Conservation (phyloP, 2,329 filamentous ascomycete genomes). For the Berkeleyomyces rouxiae region DNA sequence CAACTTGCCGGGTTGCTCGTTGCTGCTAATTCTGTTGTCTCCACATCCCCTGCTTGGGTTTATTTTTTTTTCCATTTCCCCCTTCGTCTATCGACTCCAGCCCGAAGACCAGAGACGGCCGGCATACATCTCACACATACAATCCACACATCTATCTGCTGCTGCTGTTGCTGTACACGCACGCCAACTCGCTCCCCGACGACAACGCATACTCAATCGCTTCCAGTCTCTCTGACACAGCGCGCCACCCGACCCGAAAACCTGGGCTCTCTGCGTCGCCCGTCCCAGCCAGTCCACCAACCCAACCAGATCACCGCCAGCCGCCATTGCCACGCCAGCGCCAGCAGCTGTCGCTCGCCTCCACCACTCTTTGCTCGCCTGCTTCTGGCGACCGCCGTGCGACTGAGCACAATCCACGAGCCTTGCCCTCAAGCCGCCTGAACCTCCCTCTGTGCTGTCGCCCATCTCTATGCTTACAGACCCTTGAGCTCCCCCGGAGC, state of each 20-base stretch:
- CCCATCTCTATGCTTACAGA: conserved; percentile 9
- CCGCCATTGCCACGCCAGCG: too few species aligned
- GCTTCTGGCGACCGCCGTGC: not conserved
- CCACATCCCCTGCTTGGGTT: not conserved
- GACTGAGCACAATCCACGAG: not conserved
- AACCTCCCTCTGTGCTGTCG: not conserved
- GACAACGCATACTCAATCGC: too few species aligned
- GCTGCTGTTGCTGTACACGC: not conserved
- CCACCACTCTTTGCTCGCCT: too few species aligned
- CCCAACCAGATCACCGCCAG: too few species aligned
- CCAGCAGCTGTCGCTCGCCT: too few species aligned
- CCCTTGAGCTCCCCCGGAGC: conserved; percentile 12
- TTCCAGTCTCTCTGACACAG: too few species aligned
- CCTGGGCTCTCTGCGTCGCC: too few species aligned
- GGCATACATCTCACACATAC: not conserved
- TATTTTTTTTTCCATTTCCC: not conserved
- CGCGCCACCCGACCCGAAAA: too few species aligned
- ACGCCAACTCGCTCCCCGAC: not conserved
- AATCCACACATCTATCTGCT: not conserved
- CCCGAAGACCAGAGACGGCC: not conserved
- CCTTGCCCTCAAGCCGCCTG: conserved; percentile 13
- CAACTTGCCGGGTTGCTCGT: not conserved
- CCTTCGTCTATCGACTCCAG: not conserved
- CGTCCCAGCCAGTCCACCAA: too few species aligned
- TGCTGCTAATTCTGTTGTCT: not conserved